A percentile compares a stretch with the other conserved stretches of the same genome.
Evolutionary conservation across 805 yeast species (phyloP).

Genomic region (Maudiozyma turicensis): DNA sequence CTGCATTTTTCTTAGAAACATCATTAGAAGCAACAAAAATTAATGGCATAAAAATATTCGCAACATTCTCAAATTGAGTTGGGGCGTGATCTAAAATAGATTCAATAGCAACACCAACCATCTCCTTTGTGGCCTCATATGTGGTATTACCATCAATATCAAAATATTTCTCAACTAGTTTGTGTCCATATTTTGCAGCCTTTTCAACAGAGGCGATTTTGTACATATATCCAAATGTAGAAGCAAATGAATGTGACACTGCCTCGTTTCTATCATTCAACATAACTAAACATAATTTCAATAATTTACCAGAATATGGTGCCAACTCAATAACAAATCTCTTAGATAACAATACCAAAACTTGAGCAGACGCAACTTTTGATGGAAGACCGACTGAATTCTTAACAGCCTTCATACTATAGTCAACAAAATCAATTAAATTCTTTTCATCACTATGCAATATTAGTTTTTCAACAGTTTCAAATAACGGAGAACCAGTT

Average conservation of each 20-base stretch:
- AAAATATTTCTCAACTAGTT: constrained; percentile 49
- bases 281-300: constrained; percentile 49
- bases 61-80: constrained; percentile 52
- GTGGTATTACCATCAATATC: constrained; percentile 34
- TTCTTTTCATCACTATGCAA: constrained; percentile 44
- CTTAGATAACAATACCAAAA: constrained; percentile 53
- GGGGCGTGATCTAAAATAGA: constrained; percentile 60
- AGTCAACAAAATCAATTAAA: constrained; percentile 34
- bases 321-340: constrained; percentile 39
- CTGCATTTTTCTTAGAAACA: constrained; percentile 35
- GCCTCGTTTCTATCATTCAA: constrained; percentile 63
- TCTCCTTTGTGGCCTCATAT: constrained; percentile 27
- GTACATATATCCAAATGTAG: constrained; percentile 69
- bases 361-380: constrained; percentile 72
- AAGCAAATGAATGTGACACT: constrained; percentile 65
- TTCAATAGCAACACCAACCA: constrained; percentile 54
- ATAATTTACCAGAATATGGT: constrained; percentile 53
- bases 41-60: constrained; percentile 63
- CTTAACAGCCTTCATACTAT: constrained; percentile 47
- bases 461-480: constrained; percentile 64
- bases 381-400: constrained; percentile 84
- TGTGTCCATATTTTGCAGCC: constrained; percentile 44
- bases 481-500: constrained; percentile 82
- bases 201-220: constrained; percentile 47
- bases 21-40: constrained; percentile 74